Conservation (phyloP, 805 yeast genomes). For the Candida vaughaniae region DNA sequence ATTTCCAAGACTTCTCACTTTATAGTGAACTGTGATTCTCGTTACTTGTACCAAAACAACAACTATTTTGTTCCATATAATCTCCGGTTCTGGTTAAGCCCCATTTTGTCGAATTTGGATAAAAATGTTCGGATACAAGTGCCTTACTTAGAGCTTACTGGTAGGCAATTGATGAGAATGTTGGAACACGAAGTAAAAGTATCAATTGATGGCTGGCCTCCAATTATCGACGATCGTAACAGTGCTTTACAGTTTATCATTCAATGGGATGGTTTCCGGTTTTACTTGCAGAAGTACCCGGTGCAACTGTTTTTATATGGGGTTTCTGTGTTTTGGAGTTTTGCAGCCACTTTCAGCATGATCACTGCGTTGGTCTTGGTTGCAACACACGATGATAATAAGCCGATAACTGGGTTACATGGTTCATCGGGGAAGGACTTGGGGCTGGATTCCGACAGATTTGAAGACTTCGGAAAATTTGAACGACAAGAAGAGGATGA, state of each 20-base stretch:
- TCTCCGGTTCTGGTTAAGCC: slow-evolving; percentile 37
- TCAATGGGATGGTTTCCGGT: slow-evolving; percentile 43
- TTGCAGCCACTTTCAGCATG: slow-evolving; percentile 28
- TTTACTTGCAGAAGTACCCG: slow-evolving; percentile 37
- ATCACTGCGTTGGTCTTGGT: slow-evolving; percentile 1
- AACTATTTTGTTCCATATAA: slow-evolving; percentile 37
- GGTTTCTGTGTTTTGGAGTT: slow-evolving; percentile 34
- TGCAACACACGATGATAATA: background rate
- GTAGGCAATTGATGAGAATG: background rate
- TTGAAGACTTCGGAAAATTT: background rate
- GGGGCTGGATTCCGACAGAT: no score
- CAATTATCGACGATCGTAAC: slow-evolving; percentile 17
- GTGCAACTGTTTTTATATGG: slow-evolving; percentile 34
- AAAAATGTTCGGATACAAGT: slow-evolving; percentile 12
- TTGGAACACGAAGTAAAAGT: background rate
- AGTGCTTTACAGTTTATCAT: slow-evolving; percentile 24
- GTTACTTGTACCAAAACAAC: slow-evolving; percentile 25
- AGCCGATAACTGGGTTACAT: background rate
- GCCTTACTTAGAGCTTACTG: slow-evolving; percentile 1
- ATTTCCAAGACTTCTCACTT: slow-evolving; percentile 7
- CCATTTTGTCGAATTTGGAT: slow-evolving; percentile 20
- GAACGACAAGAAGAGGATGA: background rate
- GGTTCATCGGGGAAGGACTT: no score
- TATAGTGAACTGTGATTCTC: slow-evolving; percentile 30
- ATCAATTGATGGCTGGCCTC: background rate